A percentile compares a stretch with the other conserved stretches of the same genome.
These are phyloP conservation scores for Trebouxia gelatinosa DNA, from an alignment of 163 green algal genomes.

Conservation along the genomic window DNA sequence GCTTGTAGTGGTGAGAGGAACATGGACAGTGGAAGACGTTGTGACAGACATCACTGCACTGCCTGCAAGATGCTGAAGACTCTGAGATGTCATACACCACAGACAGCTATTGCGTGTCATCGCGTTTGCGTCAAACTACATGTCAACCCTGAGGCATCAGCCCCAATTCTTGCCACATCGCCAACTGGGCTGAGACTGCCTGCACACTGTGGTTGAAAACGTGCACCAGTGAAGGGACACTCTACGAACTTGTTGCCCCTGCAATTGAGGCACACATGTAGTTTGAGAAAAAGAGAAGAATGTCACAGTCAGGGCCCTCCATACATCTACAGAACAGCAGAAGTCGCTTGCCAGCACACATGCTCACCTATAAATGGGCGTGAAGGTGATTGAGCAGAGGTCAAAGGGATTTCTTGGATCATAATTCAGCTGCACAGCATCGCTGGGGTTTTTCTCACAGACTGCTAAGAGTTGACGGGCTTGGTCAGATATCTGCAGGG, in stretches of 20 bases:
- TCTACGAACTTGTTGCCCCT: conserved; percentile 68
- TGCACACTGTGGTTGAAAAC: conserved; percentile 83
- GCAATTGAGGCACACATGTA: too few relatives aligned
- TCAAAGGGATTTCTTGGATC: conserved; percentile 99
- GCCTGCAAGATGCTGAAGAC: too few relatives aligned
- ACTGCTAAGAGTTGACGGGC: conserved; percentile 85
- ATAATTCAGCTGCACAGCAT: conserved; percentile 94
- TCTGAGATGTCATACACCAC: too few relatives aligned
- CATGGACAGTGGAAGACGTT: conserved; percentile 23
- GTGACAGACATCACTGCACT: conserved; percentile 19
- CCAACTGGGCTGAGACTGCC: conserved; percentile 87
- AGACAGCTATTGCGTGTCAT: too few relatives aligned
- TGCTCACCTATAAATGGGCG: conserved; percentile 96
- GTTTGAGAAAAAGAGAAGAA: too few relatives aligned
- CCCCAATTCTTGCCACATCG: conserved; percentile 83
- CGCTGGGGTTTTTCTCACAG: conserved; percentile 87
- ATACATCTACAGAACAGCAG: too few relatives aligned
- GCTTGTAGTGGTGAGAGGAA: conserved; percentile 13
- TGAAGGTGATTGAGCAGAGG: conserved; percentile 91
- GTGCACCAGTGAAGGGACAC: conserved; percentile 79
- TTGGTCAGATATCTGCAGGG: conserved; percentile 69
- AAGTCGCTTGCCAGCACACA: too few relatives aligned
- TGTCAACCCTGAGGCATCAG: conserved; percentile 87
- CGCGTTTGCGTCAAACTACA: too few relatives aligned
- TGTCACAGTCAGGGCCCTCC: too few relatives aligned